Evolutionary conservation across 2,329 filamentous ascomycete species (phyloP).

Genomic region (Penicillium janthinellum): DNA sequence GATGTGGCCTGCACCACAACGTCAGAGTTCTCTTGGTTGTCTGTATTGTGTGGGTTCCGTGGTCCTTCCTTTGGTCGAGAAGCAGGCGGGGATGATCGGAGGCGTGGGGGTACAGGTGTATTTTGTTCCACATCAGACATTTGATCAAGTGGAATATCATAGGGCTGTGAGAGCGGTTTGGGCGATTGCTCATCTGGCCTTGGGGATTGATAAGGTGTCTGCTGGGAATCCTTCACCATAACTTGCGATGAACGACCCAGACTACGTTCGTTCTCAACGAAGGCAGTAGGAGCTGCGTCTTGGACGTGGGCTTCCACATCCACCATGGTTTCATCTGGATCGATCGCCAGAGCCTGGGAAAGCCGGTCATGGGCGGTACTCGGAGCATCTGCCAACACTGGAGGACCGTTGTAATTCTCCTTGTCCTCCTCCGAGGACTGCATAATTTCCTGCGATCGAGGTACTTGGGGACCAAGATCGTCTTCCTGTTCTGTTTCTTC

Average conservation of each 20-base stretch:
- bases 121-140: slow-evolving; percentile 15
- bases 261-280: slow-evolving; percentile 12
- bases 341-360: slow-evolving; percentile 40
- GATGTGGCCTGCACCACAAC: slow-evolving; percentile 3
- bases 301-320: background rate
- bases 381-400: slow-evolving; percentile 32
- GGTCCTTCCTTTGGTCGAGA: slow-evolving; percentile 19
- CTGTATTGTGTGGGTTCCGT: slow-evolving; percentile 6
- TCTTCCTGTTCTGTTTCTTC: slow-evolving; percentile 53
- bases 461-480: slow-evolving; percentile 30
- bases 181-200: slow-evolving; percentile 13
- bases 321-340: slow-evolving; percentile 14
- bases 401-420: slow-evolving; percentile 44
- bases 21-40: background rate
- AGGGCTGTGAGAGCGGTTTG: background rate
- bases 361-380: slow-evolving; percentile 41
- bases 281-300: slow-evolving; percentile 2
- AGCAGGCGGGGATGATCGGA: slow-evolving; percentile 30
- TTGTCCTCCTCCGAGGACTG: slow-evolving; percentile 49
- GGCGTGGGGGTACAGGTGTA: slow-evolving; percentile 21
- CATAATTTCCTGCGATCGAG: slow-evolving; percentile 31
- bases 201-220: slow-evolving; percentile 37
- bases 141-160: slow-evolving; percentile 9
- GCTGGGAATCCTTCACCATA: slow-evolving; percentile 42
- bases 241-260: slow-evolving; percentile 33